Percentiles rank a stretch among this genome's conserved stretches.
Evolutionary conservation across 2,329 filamentous ascomycete genomes (phyloP).

Genomic region (Hymenoscyphus salicellus): DNA sequence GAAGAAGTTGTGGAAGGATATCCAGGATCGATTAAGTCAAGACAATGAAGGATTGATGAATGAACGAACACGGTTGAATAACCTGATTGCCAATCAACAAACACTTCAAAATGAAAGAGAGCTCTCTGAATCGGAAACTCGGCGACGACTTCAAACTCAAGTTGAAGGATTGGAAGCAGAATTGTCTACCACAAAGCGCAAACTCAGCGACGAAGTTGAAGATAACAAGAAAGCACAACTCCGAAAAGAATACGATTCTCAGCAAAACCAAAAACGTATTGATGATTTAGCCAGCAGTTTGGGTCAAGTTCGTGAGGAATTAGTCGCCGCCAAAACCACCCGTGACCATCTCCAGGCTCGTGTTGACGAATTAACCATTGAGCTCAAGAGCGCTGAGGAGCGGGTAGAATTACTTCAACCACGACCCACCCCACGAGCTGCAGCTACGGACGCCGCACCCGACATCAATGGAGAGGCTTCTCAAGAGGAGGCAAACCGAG

Average conservation of each 20-base stretch:
- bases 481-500: constrained; percentile 58
- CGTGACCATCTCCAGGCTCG: constrained; percentile 85
- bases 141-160: constrained; percentile 73
- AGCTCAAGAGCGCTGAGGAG: constrained; percentile 86
- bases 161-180: constrained; percentile 79
- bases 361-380: constrained; percentile 83
- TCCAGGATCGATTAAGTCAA: constrained; percentile 81
- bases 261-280: constrained; percentile 85
- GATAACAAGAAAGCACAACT: constrained; percentile 79
- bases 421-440: constrained; percentile 63
- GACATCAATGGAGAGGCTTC: constrained; percentile 45
- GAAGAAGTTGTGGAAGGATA: constrained; percentile 90
- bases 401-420: constrained; percentile 77
- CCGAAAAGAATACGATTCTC: constrained; percentile 84
- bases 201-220: constrained; percentile 77
- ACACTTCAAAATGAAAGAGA: constrained; percentile 90
- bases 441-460: constrained; percentile 41
- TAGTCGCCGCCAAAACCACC: constrained; percentile 80
- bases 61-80: constrained; percentile 80
- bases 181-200: constrained; percentile 73
- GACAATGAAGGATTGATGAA: constrained; percentile 83
- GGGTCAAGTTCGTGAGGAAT: constrained; percentile 78
- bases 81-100: constrained; percentile 78
- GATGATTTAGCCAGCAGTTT: constrained; percentile 84
- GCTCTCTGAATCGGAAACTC: constrained; percentile 74